A percentile compares a stretch with the other conserved stretches of the same genome.
Evolutionary conservation across 129 eudicot species (phyloP).

Genomic region (Saposhnikovia divaricata): DNA sequence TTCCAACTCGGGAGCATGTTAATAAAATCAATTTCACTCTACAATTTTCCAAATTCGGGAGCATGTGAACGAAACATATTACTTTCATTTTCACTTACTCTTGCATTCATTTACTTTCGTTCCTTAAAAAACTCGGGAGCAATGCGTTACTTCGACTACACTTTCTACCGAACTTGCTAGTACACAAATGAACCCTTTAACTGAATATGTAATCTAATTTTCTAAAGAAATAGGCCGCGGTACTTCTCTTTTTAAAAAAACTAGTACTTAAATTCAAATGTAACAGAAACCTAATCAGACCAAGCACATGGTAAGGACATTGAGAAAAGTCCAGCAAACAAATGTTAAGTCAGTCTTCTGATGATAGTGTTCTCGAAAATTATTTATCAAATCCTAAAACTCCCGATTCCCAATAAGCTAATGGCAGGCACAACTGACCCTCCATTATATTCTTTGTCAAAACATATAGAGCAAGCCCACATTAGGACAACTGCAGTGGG

Average conservation of each 20-base stretch:
- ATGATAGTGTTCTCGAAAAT: background rate
- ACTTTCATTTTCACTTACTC: too few species aligned
- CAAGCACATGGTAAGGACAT: slow-evolving; percentile 6
- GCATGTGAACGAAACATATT: too few species aligned
- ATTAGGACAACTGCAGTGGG: slow-evolving; percentile 3
- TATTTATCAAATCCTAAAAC: background rate
- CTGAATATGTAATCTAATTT: background rate
- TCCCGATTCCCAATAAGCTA: background rate
- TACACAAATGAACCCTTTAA: background rate
- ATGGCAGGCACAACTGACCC: slow-evolving; percentile 11
- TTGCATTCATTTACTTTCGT: too few species aligned
- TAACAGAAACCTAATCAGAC: background rate
- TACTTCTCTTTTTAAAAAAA: background rate
- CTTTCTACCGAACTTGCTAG: too few species aligned
- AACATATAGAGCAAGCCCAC: background rate
- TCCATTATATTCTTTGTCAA: slow-evolving; percentile 6
- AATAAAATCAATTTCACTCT: too few species aligned
- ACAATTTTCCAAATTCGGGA: too few species aligned
- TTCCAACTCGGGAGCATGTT: too few species aligned
- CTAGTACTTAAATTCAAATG: background rate
- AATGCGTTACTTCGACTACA: too few species aligned
- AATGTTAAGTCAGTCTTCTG: background rate
- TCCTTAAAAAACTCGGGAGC: too few species aligned
- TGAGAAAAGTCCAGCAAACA: slow-evolving; percentile 8
- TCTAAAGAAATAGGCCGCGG: background rate